phyloP scores from a whole-genome alignment of 1,139 yeast genomes.

The Waltiozyma sp. region DNA sequence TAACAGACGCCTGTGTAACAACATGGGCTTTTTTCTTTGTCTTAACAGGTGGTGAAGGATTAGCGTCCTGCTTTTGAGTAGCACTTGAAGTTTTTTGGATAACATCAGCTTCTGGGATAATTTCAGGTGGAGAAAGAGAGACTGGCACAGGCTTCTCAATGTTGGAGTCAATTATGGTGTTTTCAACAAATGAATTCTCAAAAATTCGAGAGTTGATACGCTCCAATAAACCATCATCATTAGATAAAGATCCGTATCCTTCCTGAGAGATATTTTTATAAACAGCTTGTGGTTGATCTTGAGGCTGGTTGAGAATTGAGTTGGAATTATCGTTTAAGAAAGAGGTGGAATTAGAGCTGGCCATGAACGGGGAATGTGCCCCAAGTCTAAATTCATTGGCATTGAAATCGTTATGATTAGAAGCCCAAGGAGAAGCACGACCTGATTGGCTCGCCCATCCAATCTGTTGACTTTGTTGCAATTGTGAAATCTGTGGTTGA shows the following conservation, averaged over 20 bases:
- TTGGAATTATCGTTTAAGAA: background rate
- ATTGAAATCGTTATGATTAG: constrained; percentile 2
- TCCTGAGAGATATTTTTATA: background rate
- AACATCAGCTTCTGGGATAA: background rate
- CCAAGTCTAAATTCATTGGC: constrained; percentile 7
- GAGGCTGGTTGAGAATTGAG: constrained; percentile 1
- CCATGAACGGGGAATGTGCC: constrained; percentile 12
- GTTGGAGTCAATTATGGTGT: background rate
- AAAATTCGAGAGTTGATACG: constrained; percentile 28
- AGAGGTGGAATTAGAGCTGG: background rate
- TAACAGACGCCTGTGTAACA: background rate
- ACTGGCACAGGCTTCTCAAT: background rate
- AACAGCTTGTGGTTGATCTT: background rate
- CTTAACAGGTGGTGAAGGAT: constrained; percentile 1
- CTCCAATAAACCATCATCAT: constrained; percentile 24
- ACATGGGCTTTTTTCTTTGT: background rate
- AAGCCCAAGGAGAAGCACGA: constrained; percentile 17
- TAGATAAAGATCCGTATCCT: background rate
- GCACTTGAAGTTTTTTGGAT: background rate
- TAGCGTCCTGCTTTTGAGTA: constrained; percentile 3
- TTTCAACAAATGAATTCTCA: background rate
- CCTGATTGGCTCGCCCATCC: constrained; percentile 10
- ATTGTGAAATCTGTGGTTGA: constrained; percentile 9
- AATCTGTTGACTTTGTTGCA: constrained; percentile 8
- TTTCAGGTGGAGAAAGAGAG: background rate